phyloP scores from a whole-genome alignment of 2,329 filamentous ascomycete species.

The Fusarium stilboides region DNA sequence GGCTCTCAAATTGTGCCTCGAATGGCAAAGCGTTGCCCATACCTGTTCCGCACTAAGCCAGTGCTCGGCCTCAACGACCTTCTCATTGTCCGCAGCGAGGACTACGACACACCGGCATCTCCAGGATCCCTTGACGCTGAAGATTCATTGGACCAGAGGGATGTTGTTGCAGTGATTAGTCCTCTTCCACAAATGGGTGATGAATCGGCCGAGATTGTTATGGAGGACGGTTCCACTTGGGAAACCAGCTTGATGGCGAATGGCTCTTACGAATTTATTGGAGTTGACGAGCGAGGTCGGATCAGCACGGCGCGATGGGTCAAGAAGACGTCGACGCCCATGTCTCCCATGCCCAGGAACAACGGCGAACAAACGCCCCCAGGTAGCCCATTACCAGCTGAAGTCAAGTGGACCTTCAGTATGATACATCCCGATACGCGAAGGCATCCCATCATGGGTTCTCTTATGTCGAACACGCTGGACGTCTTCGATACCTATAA shows the following conservation, averaged over 20 bases:
- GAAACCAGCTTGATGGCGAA: conserved; percentile 65
- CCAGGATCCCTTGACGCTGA: conserved; percentile 60
- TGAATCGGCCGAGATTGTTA: conserved; percentile 74
- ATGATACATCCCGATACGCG: conserved; percentile 78
- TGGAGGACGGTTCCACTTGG: conserved; percentile 76
- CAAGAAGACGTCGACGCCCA: conserved; percentile 56
- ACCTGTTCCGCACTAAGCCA: conserved; percentile 74
- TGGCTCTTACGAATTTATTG: conserved; percentile 77
- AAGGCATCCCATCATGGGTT: conserved; percentile 82
- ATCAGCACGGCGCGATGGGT: conserved; percentile 79
- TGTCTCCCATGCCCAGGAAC: conserved; percentile 33
- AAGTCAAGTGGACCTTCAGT: conserved; percentile 81
- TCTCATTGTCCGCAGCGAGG: conserved; percentile 78
- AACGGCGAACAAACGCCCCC: conserved; percentile 45
- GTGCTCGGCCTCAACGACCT: conserved; percentile 78
- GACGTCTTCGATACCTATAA: conserved; percentile 80
- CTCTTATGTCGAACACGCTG: conserved; percentile 73
- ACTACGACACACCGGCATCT: conserved; percentile 64
- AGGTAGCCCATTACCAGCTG: conserved; percentile 51
- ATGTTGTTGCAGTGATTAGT: conserved; percentile 79
- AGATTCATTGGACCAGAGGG: conserved; percentile 62
- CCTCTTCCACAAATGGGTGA: conserved; percentile 65
- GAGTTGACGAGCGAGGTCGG: conserved; percentile 70
- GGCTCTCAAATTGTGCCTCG: conserved; percentile 70
- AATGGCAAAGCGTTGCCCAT: conserved; percentile 73